A percentile compares a stretch with the other conserved stretches of the same genome.
Evolutionary conservation across 2,329 filamentous ascomycete genomes (phyloP).

Genomic region (Cladosporium sp.): DNA sequence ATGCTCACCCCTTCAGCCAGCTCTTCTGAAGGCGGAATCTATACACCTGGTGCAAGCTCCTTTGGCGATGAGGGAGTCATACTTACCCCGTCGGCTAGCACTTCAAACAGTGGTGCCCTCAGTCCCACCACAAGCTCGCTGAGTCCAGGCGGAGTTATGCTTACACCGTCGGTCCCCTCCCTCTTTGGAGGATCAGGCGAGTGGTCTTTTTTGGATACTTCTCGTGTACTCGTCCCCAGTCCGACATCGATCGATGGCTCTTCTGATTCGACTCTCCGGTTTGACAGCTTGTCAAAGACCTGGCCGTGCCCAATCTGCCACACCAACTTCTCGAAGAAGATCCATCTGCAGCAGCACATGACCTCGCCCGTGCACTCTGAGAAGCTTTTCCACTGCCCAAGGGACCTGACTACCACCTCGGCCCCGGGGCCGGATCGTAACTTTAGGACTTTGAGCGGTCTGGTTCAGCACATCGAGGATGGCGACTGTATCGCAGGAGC

Average conservation of each 20-base stretch:
- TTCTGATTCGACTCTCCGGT: neutral
- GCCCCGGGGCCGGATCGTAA: neutral
- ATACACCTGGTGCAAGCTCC: neutral
- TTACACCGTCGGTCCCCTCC: neutral
- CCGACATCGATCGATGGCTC: neutral
- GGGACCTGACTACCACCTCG: neutral
- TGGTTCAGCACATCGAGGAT: slow-evolving; percentile 16
- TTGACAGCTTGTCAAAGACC: neutral
- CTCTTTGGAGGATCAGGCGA: neutral
- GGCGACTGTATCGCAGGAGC: slow-evolving; percentile 10
- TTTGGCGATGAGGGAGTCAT: neutral
- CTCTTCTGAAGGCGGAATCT: neutral
- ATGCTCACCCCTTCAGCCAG: neutral
- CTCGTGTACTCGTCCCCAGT: neutral
- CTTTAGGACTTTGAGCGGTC: slow-evolving; percentile 17
- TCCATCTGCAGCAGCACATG: slow-evolving; percentile 12
- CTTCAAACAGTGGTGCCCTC: neutral
- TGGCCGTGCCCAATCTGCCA: slow-evolving; percentile 10
- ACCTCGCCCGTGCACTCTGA: slow-evolving; percentile 12
- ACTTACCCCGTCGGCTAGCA: neutral
- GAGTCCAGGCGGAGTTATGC: neutral
- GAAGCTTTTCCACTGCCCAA: slow-evolving; percentile 15
- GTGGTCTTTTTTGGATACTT: slow-evolving; percentile 10
- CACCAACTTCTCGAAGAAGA: slow-evolving; percentile 11
- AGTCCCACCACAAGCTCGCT: neutral